These are phyloP conservation scores for Monilinia fructigena DNA, from an alignment of 2,329 filamentous ascomycete species.

Conservation along the genomic window DNA sequence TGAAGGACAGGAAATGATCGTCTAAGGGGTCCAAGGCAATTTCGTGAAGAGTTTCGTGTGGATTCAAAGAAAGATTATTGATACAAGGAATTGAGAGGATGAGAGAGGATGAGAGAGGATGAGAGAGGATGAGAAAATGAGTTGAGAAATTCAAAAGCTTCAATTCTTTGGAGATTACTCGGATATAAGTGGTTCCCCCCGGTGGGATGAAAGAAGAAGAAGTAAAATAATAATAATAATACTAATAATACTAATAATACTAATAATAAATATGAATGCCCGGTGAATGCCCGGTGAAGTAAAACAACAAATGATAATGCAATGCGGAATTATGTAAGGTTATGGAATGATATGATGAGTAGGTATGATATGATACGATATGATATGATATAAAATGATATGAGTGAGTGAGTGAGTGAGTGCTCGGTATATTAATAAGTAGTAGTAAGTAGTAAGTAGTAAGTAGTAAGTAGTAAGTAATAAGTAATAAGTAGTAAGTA, in stretches of 20 bases:
- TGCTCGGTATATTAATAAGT: too few relatives aligned
- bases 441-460: too few relatives aligned
- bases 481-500: too few relatives aligned
- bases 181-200: conserved; percentile 6
- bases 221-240: not conserved
- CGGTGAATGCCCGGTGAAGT: conserved; percentile 4
- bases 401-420: too few relatives aligned
- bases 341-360: too few relatives aligned
- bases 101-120: too few relatives aligned
- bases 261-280: conserved; percentile 3
- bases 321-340: too few relatives aligned
- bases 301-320: not conserved
- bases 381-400: too few relatives aligned
- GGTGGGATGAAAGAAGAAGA: not conserved
- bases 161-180: not conserved
- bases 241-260: too few relatives aligned
- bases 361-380: too few relatives aligned
- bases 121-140: not conserved
- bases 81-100: conserved; percentile 30
- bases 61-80: conserved; percentile 27
- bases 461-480: too few relatives aligned
- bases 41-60: conserved; percentile 12
- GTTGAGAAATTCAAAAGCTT: conserved; percentile 12
- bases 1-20: conserved; percentile 26
- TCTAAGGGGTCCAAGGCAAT: conserved; percentile 8